Evolutionary conservation across 1,284 basidiomycete genomes (phyloP).

Genomic region (Thelephora terrestris): DNA sequence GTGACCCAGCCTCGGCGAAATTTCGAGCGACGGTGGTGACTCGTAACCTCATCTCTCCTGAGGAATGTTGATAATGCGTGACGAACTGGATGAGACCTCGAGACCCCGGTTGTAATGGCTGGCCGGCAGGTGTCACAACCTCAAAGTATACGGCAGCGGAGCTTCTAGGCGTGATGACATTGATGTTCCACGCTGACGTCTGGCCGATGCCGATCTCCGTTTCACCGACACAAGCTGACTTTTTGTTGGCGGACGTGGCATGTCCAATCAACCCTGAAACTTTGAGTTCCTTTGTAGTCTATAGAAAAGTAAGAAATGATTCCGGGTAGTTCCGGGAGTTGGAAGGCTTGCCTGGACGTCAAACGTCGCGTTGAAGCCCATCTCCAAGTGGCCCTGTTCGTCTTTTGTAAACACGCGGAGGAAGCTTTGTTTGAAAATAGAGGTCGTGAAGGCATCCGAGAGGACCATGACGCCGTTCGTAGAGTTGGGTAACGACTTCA

Average conservation of each 20-base stretch:
- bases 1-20: conserved; percentile 95
- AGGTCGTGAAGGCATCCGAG: conserved; percentile 96
- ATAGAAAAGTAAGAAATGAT: conserved; percentile 5
- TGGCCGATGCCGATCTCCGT: conserved; percentile 99
- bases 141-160: conserved; percentile 96
- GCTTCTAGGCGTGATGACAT: conserved; percentile 82
- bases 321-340: background rate
- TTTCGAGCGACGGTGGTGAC: conserved; percentile 96
- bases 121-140: conserved; percentile 97
- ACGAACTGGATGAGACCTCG: conserved; percentile 97
- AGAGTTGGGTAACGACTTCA: conserved; percentile 91
- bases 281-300: conserved; percentile 98
- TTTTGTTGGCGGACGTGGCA: conserved; percentile 94
- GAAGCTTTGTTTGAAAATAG: conserved; percentile 99
- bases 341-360: conserved; percentile 74
- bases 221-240: conserved; percentile 94
- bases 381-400: conserved; percentile 84
- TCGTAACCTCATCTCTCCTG: conserved; percentile 87
- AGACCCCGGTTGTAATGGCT: conserved; percentile 84
- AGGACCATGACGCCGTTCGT: conserved; percentile 97
- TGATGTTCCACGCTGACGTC: conserved; percentile 99
- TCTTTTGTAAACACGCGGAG: conserved; percentile 92
- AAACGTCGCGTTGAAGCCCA: conserved; percentile 99
- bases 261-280: conserved; percentile 98
- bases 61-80: conserved; percentile 97